These are phyloP conservation scores for Rhododendron ferrugineum DNA, from an alignment of 148 eudicot genomes.

Conservation along the genomic window DNA sequence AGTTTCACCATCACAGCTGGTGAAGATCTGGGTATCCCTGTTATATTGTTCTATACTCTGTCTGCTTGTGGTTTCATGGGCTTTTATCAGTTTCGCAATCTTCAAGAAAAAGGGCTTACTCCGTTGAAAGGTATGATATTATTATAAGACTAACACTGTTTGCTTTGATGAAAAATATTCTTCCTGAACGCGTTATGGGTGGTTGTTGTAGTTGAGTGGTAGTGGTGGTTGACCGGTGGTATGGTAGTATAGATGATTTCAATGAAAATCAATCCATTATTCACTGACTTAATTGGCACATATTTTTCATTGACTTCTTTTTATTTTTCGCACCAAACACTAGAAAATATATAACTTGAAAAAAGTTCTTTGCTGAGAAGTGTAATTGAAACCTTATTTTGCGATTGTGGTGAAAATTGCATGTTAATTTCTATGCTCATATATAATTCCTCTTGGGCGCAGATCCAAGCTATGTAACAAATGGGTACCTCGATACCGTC, in stretches of 20 bases:
- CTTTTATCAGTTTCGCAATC: conserved; percentile 16
- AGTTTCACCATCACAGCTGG: conserved; percentile 10
- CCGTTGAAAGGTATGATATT: conserved; percentile 9
- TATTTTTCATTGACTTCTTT: neutral
- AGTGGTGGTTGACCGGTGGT: neutral
- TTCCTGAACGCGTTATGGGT: neutral
- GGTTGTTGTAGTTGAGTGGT: neutral
- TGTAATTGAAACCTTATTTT: neutral
- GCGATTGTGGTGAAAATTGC: neutral
- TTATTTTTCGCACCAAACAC: neutral
- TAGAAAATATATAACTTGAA: neutral
- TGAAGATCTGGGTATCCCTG: conserved; percentile 20
- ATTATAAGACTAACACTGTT: neutral
- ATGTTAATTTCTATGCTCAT: neutral
- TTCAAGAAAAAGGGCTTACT: conserved; percentile 7
- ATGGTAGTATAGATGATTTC: neutral
- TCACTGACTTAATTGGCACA: neutral
- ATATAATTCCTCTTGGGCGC: neutral
- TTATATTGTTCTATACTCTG: conserved; percentile 12
- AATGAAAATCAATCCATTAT: neutral
- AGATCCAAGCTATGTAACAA: conserved; percentile 15
- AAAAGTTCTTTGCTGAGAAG: neutral
- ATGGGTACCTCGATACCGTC: neutral
- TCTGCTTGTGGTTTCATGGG: conserved; percentile 26
- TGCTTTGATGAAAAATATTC: neutral